Percentiles rank a stretch among this genome's conserved stretches.
Conservation (phyloP, 2,329 filamentous ascomycete genomes). For the Neobulgaria alba region DNA sequence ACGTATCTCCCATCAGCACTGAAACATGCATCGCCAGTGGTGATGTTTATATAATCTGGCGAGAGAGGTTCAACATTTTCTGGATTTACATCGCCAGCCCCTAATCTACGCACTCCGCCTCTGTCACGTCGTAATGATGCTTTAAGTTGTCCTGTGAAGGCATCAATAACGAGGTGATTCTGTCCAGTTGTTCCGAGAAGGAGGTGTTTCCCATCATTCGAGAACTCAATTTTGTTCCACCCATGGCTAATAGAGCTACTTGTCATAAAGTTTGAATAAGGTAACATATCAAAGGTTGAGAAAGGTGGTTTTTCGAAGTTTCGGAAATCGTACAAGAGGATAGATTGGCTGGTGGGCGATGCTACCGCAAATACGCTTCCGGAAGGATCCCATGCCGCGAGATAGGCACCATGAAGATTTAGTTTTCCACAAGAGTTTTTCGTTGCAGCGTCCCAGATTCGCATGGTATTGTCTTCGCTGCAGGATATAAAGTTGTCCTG, state of each 20-base stretch:
- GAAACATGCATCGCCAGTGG: constrained; percentile 77
- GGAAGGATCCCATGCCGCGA: constrained; percentile 86
- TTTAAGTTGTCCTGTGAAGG: constrained; percentile 74
- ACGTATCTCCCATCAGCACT: constrained; percentile 84
- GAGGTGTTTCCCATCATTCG: constrained; percentile 85
- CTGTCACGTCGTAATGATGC: constrained; percentile 58
- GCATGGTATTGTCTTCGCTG: constrained; percentile 81
- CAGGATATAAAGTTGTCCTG: constrained; percentile 89
- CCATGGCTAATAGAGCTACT: constrained; percentile 45
- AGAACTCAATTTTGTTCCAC: constrained; percentile 92
- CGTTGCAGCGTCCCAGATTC: constrained; percentile 73
- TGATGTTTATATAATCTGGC: constrained; percentile 36
- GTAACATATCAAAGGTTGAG: constrained; percentile 66
- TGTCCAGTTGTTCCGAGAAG: constrained; percentile 75
- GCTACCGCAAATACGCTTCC: constrained; percentile 87
- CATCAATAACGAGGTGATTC: constrained; percentile 88
- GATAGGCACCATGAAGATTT: constrained; percentile 69
- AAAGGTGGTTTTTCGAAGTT: constrained; percentile 93
- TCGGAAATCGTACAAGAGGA: constrained; percentile 86
- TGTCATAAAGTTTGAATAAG: constrained; percentile 47
- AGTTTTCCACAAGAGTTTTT: constrained; percentile 74
- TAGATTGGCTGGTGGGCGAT: constrained; percentile 66
- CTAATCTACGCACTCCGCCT: constrained; percentile 44
- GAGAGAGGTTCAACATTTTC: constrained; percentile 22
- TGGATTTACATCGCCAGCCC: constrained; percentile 40